phyloP scores from a whole-genome alignment of 371 early-diverging fungal genomes.

The Lichtheimia hyalospora region DNA sequence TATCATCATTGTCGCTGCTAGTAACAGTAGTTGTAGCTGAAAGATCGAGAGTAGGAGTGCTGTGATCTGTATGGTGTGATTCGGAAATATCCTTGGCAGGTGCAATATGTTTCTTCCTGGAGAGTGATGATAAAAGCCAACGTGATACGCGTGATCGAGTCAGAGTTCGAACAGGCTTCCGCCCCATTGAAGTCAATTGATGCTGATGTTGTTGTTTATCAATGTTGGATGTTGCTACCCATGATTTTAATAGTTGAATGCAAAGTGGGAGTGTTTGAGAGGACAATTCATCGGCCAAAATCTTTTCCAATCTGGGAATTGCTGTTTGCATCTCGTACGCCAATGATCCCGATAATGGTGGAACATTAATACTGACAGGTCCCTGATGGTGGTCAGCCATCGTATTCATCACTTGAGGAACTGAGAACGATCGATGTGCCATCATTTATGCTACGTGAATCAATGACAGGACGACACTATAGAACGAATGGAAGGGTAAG shows the following conservation, averaged over 20 bases:
- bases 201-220: conserved; percentile 4
- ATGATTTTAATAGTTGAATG: conserved; percentile 6
- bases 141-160: conserved; percentile 6
- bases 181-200: neutral
- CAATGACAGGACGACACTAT: no score
- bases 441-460: neutral
- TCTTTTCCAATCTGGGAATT: conserved; percentile 9
- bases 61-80: neutral
- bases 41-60: no score
- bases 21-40: no score
- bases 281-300: conserved; percentile 1
- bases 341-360: neutral
- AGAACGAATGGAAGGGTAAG: no score
- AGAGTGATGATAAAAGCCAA: conserved; percentile 5
- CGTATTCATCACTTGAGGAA: neutral
- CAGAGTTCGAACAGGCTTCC: neutral
- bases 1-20: no score
- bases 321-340: conserved; percentile 6
- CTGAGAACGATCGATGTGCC: conserved; percentile 7
- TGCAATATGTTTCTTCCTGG: conserved; percentile 5
- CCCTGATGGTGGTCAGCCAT: neutral
- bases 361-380: neutral
- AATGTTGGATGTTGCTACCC: conserved; percentile 1
- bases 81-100: conserved; percentile 11
- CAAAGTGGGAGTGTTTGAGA: conserved; percentile 10